phyloP scores from a whole-genome alignment of 2,329 filamentous ascomycete genomes.

The Didymella sp. region DNA sequence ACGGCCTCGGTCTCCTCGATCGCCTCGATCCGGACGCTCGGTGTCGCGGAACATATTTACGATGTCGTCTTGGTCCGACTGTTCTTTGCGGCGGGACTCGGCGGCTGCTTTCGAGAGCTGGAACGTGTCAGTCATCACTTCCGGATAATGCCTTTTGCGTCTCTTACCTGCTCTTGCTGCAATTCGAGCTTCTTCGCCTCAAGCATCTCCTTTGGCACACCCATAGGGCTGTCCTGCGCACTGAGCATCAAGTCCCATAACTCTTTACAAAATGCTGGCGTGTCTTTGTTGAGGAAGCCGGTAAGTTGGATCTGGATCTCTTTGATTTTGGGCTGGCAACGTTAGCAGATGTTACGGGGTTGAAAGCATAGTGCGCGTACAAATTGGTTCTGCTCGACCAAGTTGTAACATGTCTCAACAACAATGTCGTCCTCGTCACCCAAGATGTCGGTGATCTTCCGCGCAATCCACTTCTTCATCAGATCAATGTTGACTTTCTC shows the following conservation, averaged over 20 bases:
- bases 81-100: conserved; percentile 73
- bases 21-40: conserved; percentile 56
- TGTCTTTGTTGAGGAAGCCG: conserved; percentile 94
- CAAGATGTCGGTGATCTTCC: conserved; percentile 84
- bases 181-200: conserved; percentile 97
- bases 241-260: conserved; percentile 91
- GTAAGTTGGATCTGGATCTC: conserved; percentile 92
- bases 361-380: conserved; percentile 60
- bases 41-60: conserved; percentile 71
- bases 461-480: conserved; percentile 98
- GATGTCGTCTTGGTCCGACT: conserved; percentile 68
- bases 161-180: conserved; percentile 85
- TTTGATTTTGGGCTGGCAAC: conserved; percentile 86
- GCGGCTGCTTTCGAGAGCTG: conserved; percentile 84
- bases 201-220: conserved; percentile 90
- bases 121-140: conserved; percentile 48
- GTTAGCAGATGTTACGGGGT: conserved; percentile 21
- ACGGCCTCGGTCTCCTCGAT: conserved; percentile 41
- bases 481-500: conserved; percentile 95
- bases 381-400: conserved; percentile 75
- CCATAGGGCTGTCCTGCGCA: conserved; percentile 85
- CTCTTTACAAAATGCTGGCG: conserved; percentile 86
- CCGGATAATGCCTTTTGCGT: neutral
- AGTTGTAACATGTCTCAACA: conserved; percentile 78
- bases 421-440: conserved; percentile 96